Percentiles rank a stretch among this genome's conserved stretches.
Evolutionary conservation across 2,329 filamentous ascomycete species (phyloP).

Genomic region (Verticillium longisporum): DNA sequence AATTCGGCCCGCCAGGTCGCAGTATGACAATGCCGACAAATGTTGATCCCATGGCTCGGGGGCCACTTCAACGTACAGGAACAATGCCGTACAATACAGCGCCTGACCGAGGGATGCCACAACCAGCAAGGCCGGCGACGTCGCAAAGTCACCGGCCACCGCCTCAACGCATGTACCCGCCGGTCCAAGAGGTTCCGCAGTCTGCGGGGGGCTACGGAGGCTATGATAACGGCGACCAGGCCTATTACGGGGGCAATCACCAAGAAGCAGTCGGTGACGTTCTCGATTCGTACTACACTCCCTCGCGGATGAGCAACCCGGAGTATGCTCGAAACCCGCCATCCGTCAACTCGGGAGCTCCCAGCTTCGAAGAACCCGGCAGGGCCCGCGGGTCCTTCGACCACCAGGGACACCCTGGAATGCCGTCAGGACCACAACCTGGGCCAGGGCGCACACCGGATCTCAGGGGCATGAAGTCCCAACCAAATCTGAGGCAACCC

Average conservation of each 20-base stretch:
- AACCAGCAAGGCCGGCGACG: constrained; percentile 41
- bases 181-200: constrained; percentile 30
- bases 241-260: background rate
- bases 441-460: constrained; percentile 45
- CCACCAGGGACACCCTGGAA: constrained; percentile 33
- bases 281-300: constrained; percentile 17
- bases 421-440: constrained; percentile 34
- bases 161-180: constrained; percentile 45
- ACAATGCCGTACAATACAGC: constrained; percentile 39
- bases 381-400: constrained; percentile 37
- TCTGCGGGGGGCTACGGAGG: constrained; percentile 20
- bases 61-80: constrained; percentile 29
- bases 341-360: background rate
- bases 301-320: constrained; percentile 17
- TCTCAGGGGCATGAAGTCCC: constrained; percentile 56
- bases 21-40: constrained; percentile 57
- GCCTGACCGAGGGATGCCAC: constrained; percentile 37
- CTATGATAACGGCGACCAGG: constrained; percentile 31
- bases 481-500: constrained; percentile 57
- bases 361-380: background rate
- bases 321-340: constrained; percentile 11
- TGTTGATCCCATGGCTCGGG: constrained; percentile 23
- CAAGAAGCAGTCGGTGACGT: constrained; percentile 14
- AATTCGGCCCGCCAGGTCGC: constrained; percentile 45
- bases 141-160: constrained; percentile 44